Evolutionary conservation across 1,284 basidiomycete genomes (phyloP), one percentile per base, ranked within the genome.

Genomic region (Pterulicium gracile): DNA sequence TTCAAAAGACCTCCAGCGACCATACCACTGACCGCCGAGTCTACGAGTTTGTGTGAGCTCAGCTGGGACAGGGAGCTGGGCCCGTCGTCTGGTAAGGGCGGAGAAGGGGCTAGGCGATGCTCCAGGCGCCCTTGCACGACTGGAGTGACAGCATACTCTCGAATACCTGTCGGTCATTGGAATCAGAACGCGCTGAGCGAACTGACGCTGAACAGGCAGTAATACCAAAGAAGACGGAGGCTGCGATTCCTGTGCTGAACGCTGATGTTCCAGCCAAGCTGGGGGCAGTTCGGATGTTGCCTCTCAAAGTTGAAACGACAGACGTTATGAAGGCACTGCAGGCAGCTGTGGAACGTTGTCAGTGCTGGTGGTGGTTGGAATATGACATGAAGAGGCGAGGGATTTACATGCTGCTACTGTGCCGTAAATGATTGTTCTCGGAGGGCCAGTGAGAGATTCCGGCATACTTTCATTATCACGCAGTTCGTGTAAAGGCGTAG

Each of bases 401-500:
- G 73, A 83, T 82, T 81, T 72, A 80, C 82, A 85, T 80, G 79
- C 77, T 63, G 70, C 61, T 50, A 73, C 54, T 36, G 79, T 73
- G 47, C 78, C 77, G 49, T 70, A 64, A 20, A 72, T 65, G 42
- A 85, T 67, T 19, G 68, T 72, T n/a, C n/a, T n/a, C n/a, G n/a
- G n/a, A n/a, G n/a, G n/a, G n/a, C n/a, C n/a, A n/a, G n/a, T n/a
- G n/a, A n/a, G n/a, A n/a, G n/a, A n/a, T n/a, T n/a, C n/a, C n/a
- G n/a, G n/a, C n/a, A n/a, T n/a, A n/a, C n/a, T n/a, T n/a, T n/a
- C n/a, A n/a, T n/a, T n/a, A n/a, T n/a, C n/a, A n/a, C n/a, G n/a
- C n/a, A n/a, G n/a, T n/a, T n/a, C n/a, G n/a, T n/a, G n/a, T n/a
- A n/a, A n/a, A n/a, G n/a, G n/a, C n/a, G n/a, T n/a, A n/a, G n/a